These are phyloP conservation scores for Crithidia fasciculata DNA, from an alignment of 208 protist genomes.

Conservation along the genomic window DNA sequence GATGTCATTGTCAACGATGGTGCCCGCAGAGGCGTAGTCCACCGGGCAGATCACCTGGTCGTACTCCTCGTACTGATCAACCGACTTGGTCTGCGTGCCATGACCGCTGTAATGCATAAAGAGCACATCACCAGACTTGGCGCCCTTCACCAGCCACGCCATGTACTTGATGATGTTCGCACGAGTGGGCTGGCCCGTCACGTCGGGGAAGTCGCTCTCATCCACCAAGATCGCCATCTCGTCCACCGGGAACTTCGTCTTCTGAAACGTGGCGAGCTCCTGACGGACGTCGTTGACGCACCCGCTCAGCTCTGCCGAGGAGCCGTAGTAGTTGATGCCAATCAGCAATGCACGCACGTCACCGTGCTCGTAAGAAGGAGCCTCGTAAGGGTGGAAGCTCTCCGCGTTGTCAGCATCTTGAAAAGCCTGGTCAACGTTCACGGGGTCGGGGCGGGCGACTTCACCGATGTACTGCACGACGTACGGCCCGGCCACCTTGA, in stretches of 20 bases:
- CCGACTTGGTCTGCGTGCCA: slow-evolving; percentile 62
- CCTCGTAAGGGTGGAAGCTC: slow-evolving; percentile 54
- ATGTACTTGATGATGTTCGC: slow-evolving; percentile 78
- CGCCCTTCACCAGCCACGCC: slow-evolving; percentile 70
- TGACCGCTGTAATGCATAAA: slow-evolving; percentile 89
- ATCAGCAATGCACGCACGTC: slow-evolving; percentile 60
- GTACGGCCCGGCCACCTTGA: slow-evolving; percentile 51
- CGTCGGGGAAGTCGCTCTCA: slow-evolving; percentile 51
- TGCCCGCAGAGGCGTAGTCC: slow-evolving; percentile 60
- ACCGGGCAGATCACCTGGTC: slow-evolving; percentile 77
- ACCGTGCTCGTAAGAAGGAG: slow-evolving; percentile 33
- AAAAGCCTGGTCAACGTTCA: slow-evolving; percentile 55
- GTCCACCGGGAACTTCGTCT: slow-evolving; percentile 49
- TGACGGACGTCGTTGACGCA: slow-evolving; percentile 78
- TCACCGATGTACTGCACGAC: slow-evolving; percentile 61
- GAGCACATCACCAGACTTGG: slow-evolving; percentile 75
- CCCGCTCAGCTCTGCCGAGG: slow-evolving; percentile 55
- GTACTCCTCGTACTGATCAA: slow-evolving; percentile 68
- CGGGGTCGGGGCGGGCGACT: slow-evolving; percentile 34
- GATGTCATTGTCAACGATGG: slow-evolving; percentile 83
- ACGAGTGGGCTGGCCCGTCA: slow-evolving; percentile 50
- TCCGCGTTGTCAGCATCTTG: slow-evolving; percentile 39
- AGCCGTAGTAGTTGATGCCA: slow-evolving; percentile 84
- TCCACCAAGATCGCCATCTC: slow-evolving; percentile 76
- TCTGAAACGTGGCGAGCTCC: slow-evolving; percentile 67